Evolutionary conservation across 495 filamentous ascomycete genomes (phyloP).

Genomic region (Penicillium steckii): DNA sequence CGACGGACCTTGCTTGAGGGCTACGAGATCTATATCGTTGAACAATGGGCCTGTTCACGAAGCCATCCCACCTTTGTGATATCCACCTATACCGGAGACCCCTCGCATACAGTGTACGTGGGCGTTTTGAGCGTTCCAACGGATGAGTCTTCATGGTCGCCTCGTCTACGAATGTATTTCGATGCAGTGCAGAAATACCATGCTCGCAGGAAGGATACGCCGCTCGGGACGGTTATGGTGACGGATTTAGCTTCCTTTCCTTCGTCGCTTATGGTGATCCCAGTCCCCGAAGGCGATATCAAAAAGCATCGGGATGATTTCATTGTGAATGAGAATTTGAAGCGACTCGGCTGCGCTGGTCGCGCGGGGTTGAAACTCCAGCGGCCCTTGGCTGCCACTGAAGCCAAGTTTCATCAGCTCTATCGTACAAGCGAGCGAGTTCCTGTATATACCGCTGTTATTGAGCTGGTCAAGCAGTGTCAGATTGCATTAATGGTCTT

Average conservation of each 20-base stretch:
- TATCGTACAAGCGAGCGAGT: conserved; percentile 85
- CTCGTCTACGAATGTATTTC: conserved; percentile 77
- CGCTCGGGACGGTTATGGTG: conserved; percentile 82
- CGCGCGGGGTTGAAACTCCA: conserved; percentile 80
- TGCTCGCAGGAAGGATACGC: conserved; percentile 78
- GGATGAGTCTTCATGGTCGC: conserved; percentile 79
- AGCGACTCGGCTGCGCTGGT: conserved; percentile 88
- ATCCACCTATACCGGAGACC: conserved; percentile 88
- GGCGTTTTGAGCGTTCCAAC: conserved; percentile 82
- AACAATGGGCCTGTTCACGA: conserved; percentile 96
- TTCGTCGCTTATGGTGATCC: conserved; percentile 82
- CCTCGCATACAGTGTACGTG: conserved; percentile 70
- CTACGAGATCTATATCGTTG: conserved; percentile 92
- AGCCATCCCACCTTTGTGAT: conserved; percentile 89
- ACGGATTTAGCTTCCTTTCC: conserved; percentile 91
- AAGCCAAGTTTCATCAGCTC: conserved; percentile 88
- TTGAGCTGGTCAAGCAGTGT: conserved; percentile 89
- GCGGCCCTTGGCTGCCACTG: conserved; percentile 71
- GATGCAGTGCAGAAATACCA: conserved; percentile 79
- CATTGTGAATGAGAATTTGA: conserved; percentile 93
- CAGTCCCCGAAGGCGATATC: conserved; percentile 83
- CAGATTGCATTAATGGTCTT: conserved; percentile 88
- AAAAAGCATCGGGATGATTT: conserved; percentile 79
- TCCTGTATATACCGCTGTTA: conserved; percentile 69
- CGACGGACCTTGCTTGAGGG: conserved; percentile 68